Evolutionary conservation across 441 rosid species (phyloP).

Genomic region (Iberis amara): DNA sequence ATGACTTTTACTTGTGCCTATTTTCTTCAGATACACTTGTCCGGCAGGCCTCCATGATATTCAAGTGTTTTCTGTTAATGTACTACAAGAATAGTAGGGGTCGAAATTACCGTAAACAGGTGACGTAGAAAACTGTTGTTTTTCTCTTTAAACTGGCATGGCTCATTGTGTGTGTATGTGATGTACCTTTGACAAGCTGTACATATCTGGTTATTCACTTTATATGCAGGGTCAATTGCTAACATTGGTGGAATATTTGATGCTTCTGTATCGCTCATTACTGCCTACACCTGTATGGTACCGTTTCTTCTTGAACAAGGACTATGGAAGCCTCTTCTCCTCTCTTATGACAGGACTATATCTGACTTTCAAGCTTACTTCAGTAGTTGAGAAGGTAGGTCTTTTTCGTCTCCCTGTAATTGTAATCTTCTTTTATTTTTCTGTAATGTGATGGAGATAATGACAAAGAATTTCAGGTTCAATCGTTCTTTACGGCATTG

Average conservation of each 20-base stretch:
- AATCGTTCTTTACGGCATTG: slow-evolving; percentile 46
- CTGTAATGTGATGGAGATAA: slow-evolving; percentile 7
- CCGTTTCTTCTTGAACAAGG: slow-evolving; percentile 63
- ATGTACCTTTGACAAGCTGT: slow-evolving; percentile 12
- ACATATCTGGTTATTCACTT: background rate
- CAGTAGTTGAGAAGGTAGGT: slow-evolving; percentile 53
- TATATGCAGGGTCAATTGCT: slow-evolving; percentile 52
- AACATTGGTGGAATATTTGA: slow-evolving; percentile 50
- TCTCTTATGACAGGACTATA: slow-evolving; percentile 59
- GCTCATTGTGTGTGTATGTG: slow-evolving; percentile 1
- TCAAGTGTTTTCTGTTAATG: slow-evolving; percentile 50
- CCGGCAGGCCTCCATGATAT: slow-evolving; percentile 53
- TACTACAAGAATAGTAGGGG: slow-evolving; percentile 56
- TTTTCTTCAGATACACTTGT: slow-evolving; percentile 49
- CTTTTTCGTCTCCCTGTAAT: slow-evolving; percentile 4
- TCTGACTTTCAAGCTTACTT: slow-evolving; percentile 63
- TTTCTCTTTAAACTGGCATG: slow-evolving; percentile 12
- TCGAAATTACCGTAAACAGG: slow-evolving; percentile 56
- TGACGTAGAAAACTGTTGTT: slow-evolving; percentile 10
- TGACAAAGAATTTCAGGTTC: slow-evolving; percentile 39
- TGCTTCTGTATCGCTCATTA: slow-evolving; percentile 55
- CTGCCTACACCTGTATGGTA: slow-evolving; percentile 69
- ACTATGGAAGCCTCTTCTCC: slow-evolving; percentile 62
- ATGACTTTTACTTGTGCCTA: slow-evolving; percentile 17
- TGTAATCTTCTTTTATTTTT: slow-evolving; percentile 4